phyloP scores from a whole-genome alignment of 495 filamentous ascomycete genomes.

The Trichoderma erinaceum region DNA sequence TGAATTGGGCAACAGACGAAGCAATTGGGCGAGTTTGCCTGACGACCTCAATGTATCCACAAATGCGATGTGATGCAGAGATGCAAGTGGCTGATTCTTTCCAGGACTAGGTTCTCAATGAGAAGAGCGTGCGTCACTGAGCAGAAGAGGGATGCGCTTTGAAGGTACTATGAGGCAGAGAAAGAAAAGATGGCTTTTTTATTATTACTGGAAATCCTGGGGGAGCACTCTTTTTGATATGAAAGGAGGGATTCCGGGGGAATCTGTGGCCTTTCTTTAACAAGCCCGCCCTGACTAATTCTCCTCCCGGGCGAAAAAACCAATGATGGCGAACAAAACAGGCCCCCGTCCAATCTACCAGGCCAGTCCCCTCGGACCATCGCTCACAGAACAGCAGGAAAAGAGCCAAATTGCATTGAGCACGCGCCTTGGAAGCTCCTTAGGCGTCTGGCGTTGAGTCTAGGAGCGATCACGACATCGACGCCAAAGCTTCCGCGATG shows the following conservation, averaged over 20 bases:
- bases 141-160: background rate
- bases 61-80: background rate
- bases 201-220: background rate
- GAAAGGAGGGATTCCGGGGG: background rate
- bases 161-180: background rate
- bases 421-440: slow-evolving; percentile 4
- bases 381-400: background rate
- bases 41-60: background rate
- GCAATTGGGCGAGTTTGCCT: background rate
- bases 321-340: background rate
- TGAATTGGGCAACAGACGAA: background rate
- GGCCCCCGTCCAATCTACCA: slow-evolving; percentile 3
- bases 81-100: background rate
- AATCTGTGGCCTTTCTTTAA: background rate
- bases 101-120: background rate
- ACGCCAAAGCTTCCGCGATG: slow-evolving; percentile 29
- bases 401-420: slow-evolving; percentile 4
- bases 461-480: slow-evolving; percentile 32
- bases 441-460: slow-evolving; percentile 10
- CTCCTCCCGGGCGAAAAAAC: background rate
- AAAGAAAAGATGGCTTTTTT: background rate
- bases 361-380: slow-evolving; percentile 7
- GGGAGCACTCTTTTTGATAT: background rate
- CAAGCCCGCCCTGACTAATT: slow-evolving; percentile 12
- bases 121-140: background rate